Evolutionary conservation across 192 early-diverging fungal species (phyloP).

Genomic region (Podila epigama): DNA sequence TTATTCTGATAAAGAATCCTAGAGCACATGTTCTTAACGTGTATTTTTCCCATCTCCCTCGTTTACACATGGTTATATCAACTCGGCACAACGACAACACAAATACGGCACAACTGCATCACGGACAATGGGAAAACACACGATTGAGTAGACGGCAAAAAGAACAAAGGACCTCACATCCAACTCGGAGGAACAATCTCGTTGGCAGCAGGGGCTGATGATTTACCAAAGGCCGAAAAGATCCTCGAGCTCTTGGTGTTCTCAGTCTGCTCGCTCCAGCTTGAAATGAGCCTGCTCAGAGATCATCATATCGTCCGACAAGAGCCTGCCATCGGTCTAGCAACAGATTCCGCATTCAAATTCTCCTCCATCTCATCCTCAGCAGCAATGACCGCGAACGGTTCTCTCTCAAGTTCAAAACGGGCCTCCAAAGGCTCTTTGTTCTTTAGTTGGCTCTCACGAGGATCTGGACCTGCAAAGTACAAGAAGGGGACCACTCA

Average conservation of each 20-base stretch:
- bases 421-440: slow-evolving; percentile 41
- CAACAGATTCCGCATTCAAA: neutral
- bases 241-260: slow-evolving; percentile 79
- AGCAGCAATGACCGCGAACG: too few relatives aligned
- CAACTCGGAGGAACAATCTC: slow-evolving; percentile 34
- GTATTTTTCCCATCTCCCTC: too few relatives aligned
- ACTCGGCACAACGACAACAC: too few relatives aligned
- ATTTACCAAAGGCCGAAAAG: slow-evolving; percentile 72
- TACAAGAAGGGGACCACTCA: slow-evolving; percentile 33
- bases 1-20: neutral
- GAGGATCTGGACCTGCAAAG: slow-evolving; percentile 29
- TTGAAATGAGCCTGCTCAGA: slow-evolving; percentile 76
- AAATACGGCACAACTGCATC: too few relatives aligned
- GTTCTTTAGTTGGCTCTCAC: slow-evolving; percentile 42
- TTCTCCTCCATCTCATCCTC: neutral
- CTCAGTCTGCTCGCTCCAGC: slow-evolving; percentile 76
- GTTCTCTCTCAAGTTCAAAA: slow-evolving; percentile 19
- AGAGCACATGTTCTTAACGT: too few relatives aligned
- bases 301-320: slow-evolving; percentile 69
- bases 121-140: neutral
- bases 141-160: neutral
- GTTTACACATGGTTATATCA: too few relatives aligned
- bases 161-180: slow-evolving; percentile 11
- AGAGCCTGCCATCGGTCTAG: slow-evolving; percentile 7
- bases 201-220: slow-evolving; percentile 28